Base-by-base conservation (phyloP, 768 basidiomycete species). In the Imleria badia region DNA sequence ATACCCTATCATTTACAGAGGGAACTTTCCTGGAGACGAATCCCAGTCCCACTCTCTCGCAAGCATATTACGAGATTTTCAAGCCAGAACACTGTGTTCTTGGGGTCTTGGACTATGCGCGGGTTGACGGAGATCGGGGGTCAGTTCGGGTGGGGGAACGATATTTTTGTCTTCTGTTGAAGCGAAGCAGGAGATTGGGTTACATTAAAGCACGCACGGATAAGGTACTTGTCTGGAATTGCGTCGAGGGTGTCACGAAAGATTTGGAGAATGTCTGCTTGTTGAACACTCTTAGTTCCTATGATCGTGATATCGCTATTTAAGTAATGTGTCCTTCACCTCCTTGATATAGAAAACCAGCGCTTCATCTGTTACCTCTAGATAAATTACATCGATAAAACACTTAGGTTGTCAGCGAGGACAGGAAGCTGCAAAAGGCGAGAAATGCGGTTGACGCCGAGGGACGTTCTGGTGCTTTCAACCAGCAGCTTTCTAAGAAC, bases 161-260 rank as follows among this genome's bases (percentile, higher is more conserved):
- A 11, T 60, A 60, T 14, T 55, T 60, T 33, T 55, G 59, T 17
- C 36, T 60, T 23, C 20, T 60, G 19, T 45, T 60, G 34, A 60
- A 48, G 45, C 49, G 36, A 19, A 41, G 33, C 14, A 42, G 53
- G 38, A 36, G 41, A 19, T 44, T 35, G 7, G 34, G 42, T n/a
- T 60, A 60, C 38, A 40, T 60, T 11, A 60, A 60, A 60, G 58
- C 59, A 11, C 58, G 48, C 3, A 55, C 59, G 14, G 59, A 60
- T 26, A 22, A 10, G 11, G 58, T 60, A 6, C 59, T 60, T n/a
- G 52, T 60, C 10, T 60, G 48, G 52, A 12, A 40, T 19, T 60
- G 59, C 29, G 14, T 48, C 9, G 17, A 60, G 22, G 48, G 12
- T 9, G 20, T 55, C 26, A 60, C 45, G n/a, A 60, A 46, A 22